A percentile compares a stretch with the other conserved stretches of the same genome.
These are phyloP conservation scores for Lunularia cruciata DNA, from an alignment of 225 moss, liverwort and hornwort species.

Conservation along the genomic window DNA sequence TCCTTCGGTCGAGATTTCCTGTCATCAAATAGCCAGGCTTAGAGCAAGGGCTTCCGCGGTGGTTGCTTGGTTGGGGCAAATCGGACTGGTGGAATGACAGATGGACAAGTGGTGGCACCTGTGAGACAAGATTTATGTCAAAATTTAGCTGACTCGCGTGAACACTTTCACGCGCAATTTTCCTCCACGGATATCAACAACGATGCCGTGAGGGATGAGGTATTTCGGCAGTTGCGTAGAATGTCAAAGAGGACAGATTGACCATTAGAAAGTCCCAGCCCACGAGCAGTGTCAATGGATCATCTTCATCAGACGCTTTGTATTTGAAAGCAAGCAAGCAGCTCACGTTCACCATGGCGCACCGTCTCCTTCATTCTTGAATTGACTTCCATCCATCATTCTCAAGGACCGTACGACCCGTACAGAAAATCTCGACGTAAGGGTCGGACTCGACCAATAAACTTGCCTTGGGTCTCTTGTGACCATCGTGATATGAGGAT, in stretches of 20 bases:
- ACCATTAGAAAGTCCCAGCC: no score
- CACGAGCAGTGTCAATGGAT: background rate
- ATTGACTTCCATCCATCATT: constrained; percentile 4
- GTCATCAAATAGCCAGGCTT: no score
- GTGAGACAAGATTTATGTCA: no score
- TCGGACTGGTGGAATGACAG: no score
- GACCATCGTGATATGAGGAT: background rate
- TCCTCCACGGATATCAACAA: no score
- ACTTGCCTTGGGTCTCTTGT: background rate
- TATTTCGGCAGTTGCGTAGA: background rate
- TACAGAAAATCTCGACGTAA: constrained; percentile 16
- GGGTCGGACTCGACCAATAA: constrained; percentile 6
- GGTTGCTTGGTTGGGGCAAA: no score
- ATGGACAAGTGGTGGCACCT: no score
- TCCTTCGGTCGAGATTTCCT: no score
- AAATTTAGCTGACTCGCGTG: no score
- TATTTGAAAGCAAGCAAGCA: background rate
- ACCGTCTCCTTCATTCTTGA: constrained; percentile 7
- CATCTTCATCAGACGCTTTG: background rate
- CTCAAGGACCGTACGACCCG: background rate
- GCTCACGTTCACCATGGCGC: background rate
- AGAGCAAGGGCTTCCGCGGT: no score
- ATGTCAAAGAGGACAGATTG: background rate
- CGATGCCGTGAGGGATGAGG: background rate
- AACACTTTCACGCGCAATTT: no score